Evolutionary conservation across 441 rosid genomes (phyloP).

Genomic region (Hura crepitans): DNA sequence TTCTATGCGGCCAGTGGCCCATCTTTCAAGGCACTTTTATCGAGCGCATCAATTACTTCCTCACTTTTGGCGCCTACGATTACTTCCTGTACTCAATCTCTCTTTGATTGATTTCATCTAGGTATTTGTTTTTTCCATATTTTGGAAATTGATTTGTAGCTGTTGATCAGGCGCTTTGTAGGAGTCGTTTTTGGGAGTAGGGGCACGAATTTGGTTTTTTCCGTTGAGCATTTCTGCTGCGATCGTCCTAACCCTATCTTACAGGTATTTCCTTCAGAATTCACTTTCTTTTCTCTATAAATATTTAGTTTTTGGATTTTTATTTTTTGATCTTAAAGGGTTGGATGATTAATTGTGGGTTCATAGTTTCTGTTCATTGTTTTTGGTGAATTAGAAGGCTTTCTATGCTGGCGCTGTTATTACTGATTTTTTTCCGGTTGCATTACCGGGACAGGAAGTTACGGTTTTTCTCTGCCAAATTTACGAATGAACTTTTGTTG

Average conservation of each 20-base stretch:
- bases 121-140: not conserved
- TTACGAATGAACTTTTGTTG: not conserved
- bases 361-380: not conserved
- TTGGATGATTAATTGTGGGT: not conserved
- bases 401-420: not conserved
- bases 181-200: conserved; percentile 57
- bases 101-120: conserved; percentile 4
- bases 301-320: not conserved
- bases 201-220: conserved; percentile 48
- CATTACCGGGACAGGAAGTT: not conserved
- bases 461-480: not conserved
- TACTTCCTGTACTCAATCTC: conserved; percentile 19
- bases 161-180: conserved; percentile 43
- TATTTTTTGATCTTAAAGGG: too few relatives aligned
- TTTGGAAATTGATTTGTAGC: conserved; percentile 6
- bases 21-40: conserved; percentile 80
- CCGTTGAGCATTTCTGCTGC: conserved; percentile 63
- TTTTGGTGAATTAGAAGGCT: not conserved
- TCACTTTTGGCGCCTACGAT: conserved; percentile 86
- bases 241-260: conserved; percentile 79
- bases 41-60: conserved; percentile 58
- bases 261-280: conserved; percentile 39
- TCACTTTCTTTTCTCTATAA: too few relatives aligned
- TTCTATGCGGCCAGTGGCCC: conserved; percentile 97
- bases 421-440: not conserved